These are phyloP conservation scores for Melanogaster broomeanus DNA, from an alignment of 768 basidiomycete genomes.

Conservation along the genomic window DNA sequence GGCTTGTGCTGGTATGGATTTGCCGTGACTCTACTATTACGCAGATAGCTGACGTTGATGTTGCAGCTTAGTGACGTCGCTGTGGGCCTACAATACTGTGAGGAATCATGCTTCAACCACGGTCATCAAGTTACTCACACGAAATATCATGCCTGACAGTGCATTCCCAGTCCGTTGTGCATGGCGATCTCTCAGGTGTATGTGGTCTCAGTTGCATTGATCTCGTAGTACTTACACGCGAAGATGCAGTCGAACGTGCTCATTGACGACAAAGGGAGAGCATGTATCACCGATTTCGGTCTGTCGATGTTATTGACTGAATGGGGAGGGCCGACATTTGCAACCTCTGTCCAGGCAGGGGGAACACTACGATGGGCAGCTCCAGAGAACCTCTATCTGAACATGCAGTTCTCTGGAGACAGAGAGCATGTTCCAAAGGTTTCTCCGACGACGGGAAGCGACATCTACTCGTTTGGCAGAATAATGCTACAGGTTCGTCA, in stretches of 20 bases:
- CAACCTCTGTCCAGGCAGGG: slow-evolving; percentile 31
- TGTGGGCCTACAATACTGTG: slow-evolving; percentile 3
- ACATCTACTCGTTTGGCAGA: slow-evolving; percentile 29
- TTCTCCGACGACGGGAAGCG: slow-evolving; percentile 9
- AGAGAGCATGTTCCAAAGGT: slow-evolving; percentile 12
- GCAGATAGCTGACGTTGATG: neutral
- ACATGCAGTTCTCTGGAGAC: slow-evolving; percentile 5
- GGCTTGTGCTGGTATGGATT: slow-evolving; percentile 9
- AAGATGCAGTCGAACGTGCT: slow-evolving; percentile 17
- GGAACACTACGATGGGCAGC: slow-evolving; percentile 47
- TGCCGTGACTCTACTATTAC: neutral
- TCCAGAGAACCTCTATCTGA: slow-evolving; percentile 37
- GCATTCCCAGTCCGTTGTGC: too few relatives aligned
- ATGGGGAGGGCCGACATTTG: slow-evolving; percentile 36
- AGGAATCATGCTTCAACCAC: neutral
- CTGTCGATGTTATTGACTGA: slow-evolving; percentile 44
- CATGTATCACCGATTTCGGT: slow-evolving; percentile 43
- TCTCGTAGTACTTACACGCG: too few relatives aligned
- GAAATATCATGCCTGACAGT: too few relatives aligned
- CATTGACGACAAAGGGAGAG: slow-evolving; percentile 11
- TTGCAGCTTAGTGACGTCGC: slow-evolving; percentile 19
- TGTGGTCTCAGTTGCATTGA: too few relatives aligned
- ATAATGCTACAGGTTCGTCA: slow-evolving; percentile 33
- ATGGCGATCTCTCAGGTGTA: too few relatives aligned
- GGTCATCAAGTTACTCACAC: too few relatives aligned